Percentiles rank a stretch among this genome's conserved stretches.
These are phyloP conservation scores for Penicillium psychrosexuale DNA, from an alignment of 2,329 filamentous ascomycete species.

Conservation along the genomic window DNA sequence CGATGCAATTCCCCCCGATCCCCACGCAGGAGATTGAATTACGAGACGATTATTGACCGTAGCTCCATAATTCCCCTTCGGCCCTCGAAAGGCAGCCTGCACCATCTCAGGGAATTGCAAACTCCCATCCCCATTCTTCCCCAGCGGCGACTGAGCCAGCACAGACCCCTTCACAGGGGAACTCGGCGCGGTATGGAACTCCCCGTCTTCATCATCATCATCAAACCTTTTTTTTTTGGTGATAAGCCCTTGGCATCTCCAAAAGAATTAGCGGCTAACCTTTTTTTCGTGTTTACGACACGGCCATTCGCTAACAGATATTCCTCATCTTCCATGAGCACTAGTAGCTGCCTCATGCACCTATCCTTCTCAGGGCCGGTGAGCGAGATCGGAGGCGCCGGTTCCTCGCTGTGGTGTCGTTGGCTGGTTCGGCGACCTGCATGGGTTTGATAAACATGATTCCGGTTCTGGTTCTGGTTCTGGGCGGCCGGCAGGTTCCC, in stretches of 20 bases:
- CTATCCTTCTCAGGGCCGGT: constrained; percentile 21
- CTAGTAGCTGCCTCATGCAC: constrained; percentile 28
- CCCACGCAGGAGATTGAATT: background rate
- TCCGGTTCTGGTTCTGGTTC: background rate
- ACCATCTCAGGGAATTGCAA: background rate
- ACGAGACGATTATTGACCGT: background rate
- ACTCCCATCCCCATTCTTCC: background rate
- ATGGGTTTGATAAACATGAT: background rate
- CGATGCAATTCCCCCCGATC: background rate
- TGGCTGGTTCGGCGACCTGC: background rate
- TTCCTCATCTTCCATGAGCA: constrained; percentile 33
- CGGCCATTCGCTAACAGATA: constrained; percentile 26
- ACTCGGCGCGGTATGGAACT: constrained; percentile 32
- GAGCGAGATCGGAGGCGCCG: constrained; percentile 6
- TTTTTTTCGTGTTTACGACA: constrained; percentile 3
- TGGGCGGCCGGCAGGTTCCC: background rate
- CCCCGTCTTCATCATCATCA: constrained; percentile 21
- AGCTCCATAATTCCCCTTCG: background rate
- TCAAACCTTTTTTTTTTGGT: constrained; percentile 6
- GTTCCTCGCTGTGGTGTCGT: constrained; percentile 3
- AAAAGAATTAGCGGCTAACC: constrained; percentile 3
- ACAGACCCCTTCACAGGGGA: constrained; percentile 24
- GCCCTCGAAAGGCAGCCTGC: background rate
- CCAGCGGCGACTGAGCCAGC: background rate
- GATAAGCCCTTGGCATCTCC: constrained; percentile 8